phyloP scores from a whole-genome alignment of 2,329 filamentous ascomycete genomes.

The Cladosporium cucumerinum region DNA sequence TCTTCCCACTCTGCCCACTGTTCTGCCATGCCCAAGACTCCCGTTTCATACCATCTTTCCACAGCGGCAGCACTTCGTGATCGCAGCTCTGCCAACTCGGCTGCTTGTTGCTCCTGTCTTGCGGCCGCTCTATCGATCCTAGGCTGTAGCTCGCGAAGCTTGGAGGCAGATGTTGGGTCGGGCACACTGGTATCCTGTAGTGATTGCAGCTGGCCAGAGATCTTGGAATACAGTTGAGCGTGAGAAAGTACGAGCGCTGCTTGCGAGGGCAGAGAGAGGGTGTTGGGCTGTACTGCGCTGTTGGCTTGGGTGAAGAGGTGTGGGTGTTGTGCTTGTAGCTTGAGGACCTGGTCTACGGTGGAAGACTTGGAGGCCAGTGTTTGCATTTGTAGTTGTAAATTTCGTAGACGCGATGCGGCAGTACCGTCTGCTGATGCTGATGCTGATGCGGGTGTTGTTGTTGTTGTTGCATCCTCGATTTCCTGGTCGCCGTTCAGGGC shows the following conservation, averaged over 20 bases:
- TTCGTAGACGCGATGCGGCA: constrained; percentile 14
- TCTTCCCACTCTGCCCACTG: constrained; percentile 70
- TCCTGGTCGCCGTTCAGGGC: constrained; percentile 37
- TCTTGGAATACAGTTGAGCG: constrained; percentile 41
- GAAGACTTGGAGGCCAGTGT: constrained; percentile 40
- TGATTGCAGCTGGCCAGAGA: constrained; percentile 43
- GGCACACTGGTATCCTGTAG: constrained; percentile 45
- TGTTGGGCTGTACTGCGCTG: constrained; percentile 24
- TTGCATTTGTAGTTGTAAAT: constrained; percentile 32
- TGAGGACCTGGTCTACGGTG: constrained; percentile 40
- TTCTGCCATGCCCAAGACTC: constrained; percentile 64
- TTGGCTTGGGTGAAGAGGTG: constrained; percentile 34
- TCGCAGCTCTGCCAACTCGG: constrained; percentile 62
- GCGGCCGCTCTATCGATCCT: constrained; percentile 61
- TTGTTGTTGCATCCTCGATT: constrained; percentile 4
- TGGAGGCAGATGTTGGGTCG: constrained; percentile 44
- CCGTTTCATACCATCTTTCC: constrained; percentile 67
- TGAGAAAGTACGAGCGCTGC: constrained; percentile 44
- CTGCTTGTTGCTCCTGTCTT: constrained; percentile 59
- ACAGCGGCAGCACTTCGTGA: constrained; percentile 57
- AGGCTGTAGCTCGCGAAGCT: constrained; percentile 57
- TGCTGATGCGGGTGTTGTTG: background rate
- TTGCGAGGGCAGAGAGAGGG: constrained; percentile 25
- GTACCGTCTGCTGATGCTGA: background rate
- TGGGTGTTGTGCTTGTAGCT: constrained; percentile 41